These are phyloP conservation scores for Guyanaporus albipodus DNA, from an alignment of 768 basidiomycete species.

Conservation along the genomic window DNA sequence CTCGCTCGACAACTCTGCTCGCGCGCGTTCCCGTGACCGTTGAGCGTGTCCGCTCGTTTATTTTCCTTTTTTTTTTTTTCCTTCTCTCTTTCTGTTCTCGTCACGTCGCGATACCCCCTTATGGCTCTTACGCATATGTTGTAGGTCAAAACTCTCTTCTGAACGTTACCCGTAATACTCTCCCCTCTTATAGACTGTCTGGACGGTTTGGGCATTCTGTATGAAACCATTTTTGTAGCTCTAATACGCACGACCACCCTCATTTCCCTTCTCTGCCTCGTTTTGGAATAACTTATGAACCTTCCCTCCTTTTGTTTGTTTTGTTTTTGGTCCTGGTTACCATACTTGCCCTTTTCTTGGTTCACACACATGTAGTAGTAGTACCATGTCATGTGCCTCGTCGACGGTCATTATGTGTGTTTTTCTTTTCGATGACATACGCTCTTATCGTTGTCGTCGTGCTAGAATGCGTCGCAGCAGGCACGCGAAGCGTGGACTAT, in stretches of 20 bases:
- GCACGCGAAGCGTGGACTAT: no score
- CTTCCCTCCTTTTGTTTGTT: slow-evolving; percentile 11
- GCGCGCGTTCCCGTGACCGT: slow-evolving; percentile 21
- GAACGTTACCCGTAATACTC: slow-evolving; percentile 13
- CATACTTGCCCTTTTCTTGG: slow-evolving; percentile 2
- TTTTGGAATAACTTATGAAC: slow-evolving; percentile 22
- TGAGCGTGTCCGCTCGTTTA: slow-evolving; percentile 5
- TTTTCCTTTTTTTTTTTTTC: background rate
- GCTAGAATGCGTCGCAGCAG: slow-evolving; percentile 5
- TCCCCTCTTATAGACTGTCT: slow-evolving; percentile 22
- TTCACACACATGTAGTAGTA: slow-evolving; percentile 24
- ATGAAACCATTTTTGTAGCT: slow-evolving; percentile 26
- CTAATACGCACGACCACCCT: slow-evolving; percentile 25
- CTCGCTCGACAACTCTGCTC: slow-evolving; percentile 35
- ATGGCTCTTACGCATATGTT: slow-evolving; percentile 10
- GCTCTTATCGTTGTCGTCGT: no score
- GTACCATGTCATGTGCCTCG: slow-evolving; percentile 23
- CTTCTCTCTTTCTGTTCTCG: background rate
- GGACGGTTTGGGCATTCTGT: slow-evolving; percentile 14
- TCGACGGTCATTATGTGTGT: no score
- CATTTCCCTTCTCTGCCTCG: slow-evolving; percentile 8
- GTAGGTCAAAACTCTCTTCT: background rate
- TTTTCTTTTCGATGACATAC: no score
- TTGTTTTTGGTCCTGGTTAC: background rate
- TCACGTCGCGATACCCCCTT: background rate